These are phyloP conservation scores for Trichoderma erinaceum DNA, from an alignment of 495 filamentous ascomycete species.

Conservation along the genomic window DNA sequence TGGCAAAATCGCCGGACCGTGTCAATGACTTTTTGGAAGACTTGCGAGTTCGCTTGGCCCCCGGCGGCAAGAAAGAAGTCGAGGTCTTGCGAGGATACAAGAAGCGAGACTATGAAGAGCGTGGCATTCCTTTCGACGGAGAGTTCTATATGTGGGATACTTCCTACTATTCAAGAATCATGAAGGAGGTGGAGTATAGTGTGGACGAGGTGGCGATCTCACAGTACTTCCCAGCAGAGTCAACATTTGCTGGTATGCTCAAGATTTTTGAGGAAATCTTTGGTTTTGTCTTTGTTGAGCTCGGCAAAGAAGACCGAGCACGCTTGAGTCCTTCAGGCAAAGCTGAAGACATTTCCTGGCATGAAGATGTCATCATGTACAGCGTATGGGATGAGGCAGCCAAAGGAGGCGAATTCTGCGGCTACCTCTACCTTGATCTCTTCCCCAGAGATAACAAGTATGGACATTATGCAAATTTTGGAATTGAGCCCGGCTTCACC, in stretches of 20 bases:
- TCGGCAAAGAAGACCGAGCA: conserved; percentile 47
- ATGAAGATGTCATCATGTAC: conserved; percentile 57
- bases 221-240: conserved; percentile 87
- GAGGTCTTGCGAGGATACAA: conserved; percentile 69
- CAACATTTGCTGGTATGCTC: conserved; percentile 84
- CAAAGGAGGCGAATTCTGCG: conserved; percentile 53
- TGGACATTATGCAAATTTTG: conserved; percentile 73
- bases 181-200: conserved; percentile 85
- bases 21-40: conserved; percentile 82
- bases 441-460: conserved; percentile 59
- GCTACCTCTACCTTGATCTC: conserved; percentile 59
- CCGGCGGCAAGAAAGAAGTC: conserved; percentile 74
- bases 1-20: conserved; percentile 87
- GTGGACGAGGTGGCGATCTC: conserved; percentile 85
- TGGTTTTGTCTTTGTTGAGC: conserved; percentile 83
- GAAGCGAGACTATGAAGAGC: conserved; percentile 60
- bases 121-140: conserved; percentile 55
- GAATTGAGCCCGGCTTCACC: conserved; percentile 59
- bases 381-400: conserved; percentile 57
- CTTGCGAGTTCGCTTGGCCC: conserved; percentile 63
- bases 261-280: conserved; percentile 91
- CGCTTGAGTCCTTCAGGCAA: conserved; percentile 47
- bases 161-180: conserved; percentile 75
- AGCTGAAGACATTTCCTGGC: conserved; percentile 54
- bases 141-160: conserved; percentile 90